Conservation (phyloP, 768 basidiomycete genomes). For the Dioszegia aurantiaca region DNA sequence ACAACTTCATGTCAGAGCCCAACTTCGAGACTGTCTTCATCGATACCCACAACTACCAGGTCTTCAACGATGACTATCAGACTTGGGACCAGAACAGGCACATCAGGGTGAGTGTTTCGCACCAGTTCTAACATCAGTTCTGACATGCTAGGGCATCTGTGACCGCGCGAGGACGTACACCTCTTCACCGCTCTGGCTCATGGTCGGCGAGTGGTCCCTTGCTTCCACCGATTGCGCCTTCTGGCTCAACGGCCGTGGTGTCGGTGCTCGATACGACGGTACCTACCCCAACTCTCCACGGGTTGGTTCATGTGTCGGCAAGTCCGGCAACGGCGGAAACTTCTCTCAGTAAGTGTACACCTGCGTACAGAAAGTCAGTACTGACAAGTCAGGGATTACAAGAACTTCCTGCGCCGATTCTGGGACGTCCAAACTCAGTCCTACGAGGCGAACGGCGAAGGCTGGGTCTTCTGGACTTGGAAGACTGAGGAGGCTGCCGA, state of each 20-base stretch:
- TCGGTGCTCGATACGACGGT: conserved; percentile 52
- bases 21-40: conserved; percentile 44
- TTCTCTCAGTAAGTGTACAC: conserved; percentile 62
- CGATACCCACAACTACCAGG: conserved; percentile 52
- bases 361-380: too few species aligned
- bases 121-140: not conserved
- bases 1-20: conserved; percentile 45
- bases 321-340: conserved; percentile 65
- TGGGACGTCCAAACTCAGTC: conserved; percentile 71
- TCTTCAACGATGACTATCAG: conserved; percentile 43
- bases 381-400: conserved; percentile 58
- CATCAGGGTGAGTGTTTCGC: conserved; percentile 27
- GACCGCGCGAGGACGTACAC: conserved; percentile 23
- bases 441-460: conserved; percentile 50
- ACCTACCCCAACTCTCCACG: conserved; percentile 40
- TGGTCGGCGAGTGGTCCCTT: conserved; percentile 52
- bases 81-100: conserved; percentile 38
- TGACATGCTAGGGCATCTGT: conserved; percentile 27
- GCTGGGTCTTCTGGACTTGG: conserved; percentile 50
- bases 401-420: conserved; percentile 72
- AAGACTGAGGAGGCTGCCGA: conserved; percentile 64
- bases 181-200: conserved; percentile 45
- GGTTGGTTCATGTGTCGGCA: conserved; percentile 38
- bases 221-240: conserved; percentile 51
- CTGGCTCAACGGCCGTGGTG: conserved; percentile 46